Evolutionary conservation across 768 basidiomycete species (phyloP), one percentile per base, ranked within the genome.

Genomic region (Pleurotus platypus): DNA sequence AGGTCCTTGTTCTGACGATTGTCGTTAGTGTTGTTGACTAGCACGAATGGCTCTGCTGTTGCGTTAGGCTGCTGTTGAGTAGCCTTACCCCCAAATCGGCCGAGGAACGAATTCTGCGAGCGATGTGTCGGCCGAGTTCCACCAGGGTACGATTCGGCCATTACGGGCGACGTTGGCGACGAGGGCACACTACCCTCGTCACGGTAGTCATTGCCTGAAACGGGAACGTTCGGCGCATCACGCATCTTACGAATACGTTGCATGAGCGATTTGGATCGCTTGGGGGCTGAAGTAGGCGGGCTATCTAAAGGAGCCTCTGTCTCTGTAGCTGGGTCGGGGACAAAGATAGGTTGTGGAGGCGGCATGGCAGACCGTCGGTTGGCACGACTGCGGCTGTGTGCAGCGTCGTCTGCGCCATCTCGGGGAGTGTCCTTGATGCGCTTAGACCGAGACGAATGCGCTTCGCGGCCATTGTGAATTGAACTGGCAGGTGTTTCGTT

Each of bases 221-320:
- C 80, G 13, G 91, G 91, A 1, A 92, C 85, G 60, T 92, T 93
- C 8, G 91, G 91, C 7, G 86, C 74, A 64, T 93, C 91, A 37
- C 91, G 85, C 90, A 93, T 92, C 71, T 85, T 90, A 58, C 89
- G 85, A 67, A 94, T 89, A 56, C 92, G 88, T 46, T 93, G 88
- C 82, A 94, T 93, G 61, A 94, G 74, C 12, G 89, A 92, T 70
- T 85, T 92, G 62, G 82, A 83, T 26, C 92, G 87, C 68, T 87
- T 89, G 7, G 87, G 82, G 38, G 74, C 72, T 35, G 71, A 75
- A n/a, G 78, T 74, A 20, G 68, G 64, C 20, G 74, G 67, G 18
- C 79, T 77, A 5, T 82, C 76, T 5, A 75, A 76, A 13, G 71
- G 66, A 7, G 68, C 61, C 8, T 66, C 57, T 57, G 78, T 58